These are phyloP conservation scores for Celoporthe dispersa DNA, from an alignment of 2,329 filamentous ascomycete genomes.

Conservation along the genomic window DNA sequence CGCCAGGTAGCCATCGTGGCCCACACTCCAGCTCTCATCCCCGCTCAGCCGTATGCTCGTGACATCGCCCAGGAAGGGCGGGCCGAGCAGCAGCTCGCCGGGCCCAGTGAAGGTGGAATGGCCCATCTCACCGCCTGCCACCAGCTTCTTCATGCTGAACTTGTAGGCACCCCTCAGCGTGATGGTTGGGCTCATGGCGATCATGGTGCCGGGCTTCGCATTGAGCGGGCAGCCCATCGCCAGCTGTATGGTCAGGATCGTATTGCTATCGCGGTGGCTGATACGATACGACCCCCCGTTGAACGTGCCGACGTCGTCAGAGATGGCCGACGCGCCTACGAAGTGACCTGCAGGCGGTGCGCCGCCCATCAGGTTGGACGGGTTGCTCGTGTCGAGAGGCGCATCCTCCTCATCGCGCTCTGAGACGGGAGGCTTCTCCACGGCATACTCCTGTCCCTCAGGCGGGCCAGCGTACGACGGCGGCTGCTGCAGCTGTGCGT, in stretches of 20 bases:
- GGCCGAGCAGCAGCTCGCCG: constrained; percentile 77
- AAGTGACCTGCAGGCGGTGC: constrained; percentile 61
- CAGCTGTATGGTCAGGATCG: constrained; percentile 84
- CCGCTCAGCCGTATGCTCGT: constrained; percentile 68
- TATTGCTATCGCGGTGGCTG: constrained; percentile 89
- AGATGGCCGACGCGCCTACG: constrained; percentile 62
- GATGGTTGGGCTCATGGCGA: constrained; percentile 90
- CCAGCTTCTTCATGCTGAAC: constrained; percentile 89
- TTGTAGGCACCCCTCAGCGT: constrained; percentile 82
- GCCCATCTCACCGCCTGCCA: constrained; percentile 78
- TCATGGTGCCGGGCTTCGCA: constrained; percentile 83
- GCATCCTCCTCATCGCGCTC: constrained; percentile 33
- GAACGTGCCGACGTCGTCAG: constrained; percentile 93
- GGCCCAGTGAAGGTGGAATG: constrained; percentile 85
- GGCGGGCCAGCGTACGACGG: constrained; percentile 39
- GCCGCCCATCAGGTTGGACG: constrained; percentile 42
- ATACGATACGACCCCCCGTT: constrained; percentile 95
- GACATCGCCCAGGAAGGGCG: constrained; percentile 37
- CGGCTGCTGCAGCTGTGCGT: constrained; percentile 35
- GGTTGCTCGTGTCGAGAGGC: constrained; percentile 36
- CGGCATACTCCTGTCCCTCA: constrained; percentile 33
- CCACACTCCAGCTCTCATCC: constrained; percentile 79
- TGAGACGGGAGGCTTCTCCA: constrained; percentile 35
- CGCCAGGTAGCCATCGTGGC: constrained; percentile 84
- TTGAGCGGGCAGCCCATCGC: constrained; percentile 85